A percentile compares a stretch with the other conserved stretches of the same genome.
Evolutionary conservation across 805 yeast genomes (phyloP).

Genomic region (Hanseniaspora lindneri): DNA sequence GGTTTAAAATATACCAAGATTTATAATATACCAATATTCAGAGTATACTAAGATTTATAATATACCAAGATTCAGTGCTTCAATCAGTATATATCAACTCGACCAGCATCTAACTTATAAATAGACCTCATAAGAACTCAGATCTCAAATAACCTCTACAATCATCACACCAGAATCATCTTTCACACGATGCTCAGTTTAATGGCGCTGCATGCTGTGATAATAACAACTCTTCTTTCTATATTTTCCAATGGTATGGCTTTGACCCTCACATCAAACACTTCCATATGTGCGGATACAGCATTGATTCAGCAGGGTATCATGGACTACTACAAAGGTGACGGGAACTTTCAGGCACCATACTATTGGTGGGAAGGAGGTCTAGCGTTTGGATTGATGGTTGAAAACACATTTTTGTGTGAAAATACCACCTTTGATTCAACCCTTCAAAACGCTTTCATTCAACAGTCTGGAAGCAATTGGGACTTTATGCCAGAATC

Average conservation of each 20-base stretch:
- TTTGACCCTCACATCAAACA: conserved; percentile 32
- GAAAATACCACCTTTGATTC: conserved; percentile 52
- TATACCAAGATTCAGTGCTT: too few species aligned
- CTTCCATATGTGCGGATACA: conserved; percentile 47
- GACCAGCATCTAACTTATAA: too few species aligned
- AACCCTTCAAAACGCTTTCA: conserved; percentile 42
- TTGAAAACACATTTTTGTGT: conserved; percentile 65
- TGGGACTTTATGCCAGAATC: conserved; percentile 76
- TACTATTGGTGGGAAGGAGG: conserved; percentile 91
- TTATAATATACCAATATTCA: too few species aligned
- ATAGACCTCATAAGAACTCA: too few species aligned
- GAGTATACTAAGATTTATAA: too few species aligned
- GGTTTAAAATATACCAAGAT: too few species aligned
- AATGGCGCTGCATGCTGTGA: too few species aligned
- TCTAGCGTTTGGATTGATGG: conserved; percentile 53
- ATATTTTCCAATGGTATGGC: conserved; percentile 19
- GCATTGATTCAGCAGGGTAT: conserved; percentile 48
- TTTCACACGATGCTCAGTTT: too few species aligned
- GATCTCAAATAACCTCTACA: too few species aligned
- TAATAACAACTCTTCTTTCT: conserved; percentile 20
- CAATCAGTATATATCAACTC: too few species aligned
- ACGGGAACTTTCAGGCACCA: conserved; percentile 59
- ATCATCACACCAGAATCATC: too few species aligned
- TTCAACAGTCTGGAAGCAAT: conserved; percentile 61
- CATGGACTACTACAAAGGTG: conserved; percentile 57